Evolutionary conservation across 176 grass and related monocot species (phyloP), one percentile per base, ranked within the genome.

Genomic region (Microstegium vimineum): DNA sequence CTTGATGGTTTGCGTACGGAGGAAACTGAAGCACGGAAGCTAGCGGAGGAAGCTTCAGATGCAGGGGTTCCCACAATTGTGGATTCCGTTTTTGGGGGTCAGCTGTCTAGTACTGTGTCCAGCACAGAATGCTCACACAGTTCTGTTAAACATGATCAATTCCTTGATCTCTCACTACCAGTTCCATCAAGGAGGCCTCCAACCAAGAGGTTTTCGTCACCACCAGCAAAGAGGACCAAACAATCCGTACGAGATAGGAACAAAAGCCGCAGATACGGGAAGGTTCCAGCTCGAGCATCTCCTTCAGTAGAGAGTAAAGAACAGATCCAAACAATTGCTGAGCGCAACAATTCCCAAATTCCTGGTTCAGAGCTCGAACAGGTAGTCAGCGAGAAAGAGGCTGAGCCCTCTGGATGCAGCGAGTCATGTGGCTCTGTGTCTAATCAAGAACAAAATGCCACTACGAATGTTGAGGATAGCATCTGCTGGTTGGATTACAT

Each of bases 91-190:
- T 99, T 99, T 89, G 90, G 87, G 34, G 93, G 96, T 36, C 82
- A 86, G 75, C 77, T 99, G n/a, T 99, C 96, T 54, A 99, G 89
- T 84, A 90, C 87, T n/a, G 85, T 99, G 27, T 89, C 87, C 85
- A 95, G 93, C 83, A 73, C 71, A 31, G 96, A 93, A 76, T 99
- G 96, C 61, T 77, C 90, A 51, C 80, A 94, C 33, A 87, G 89
- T 69, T 99, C 96, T 30, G 73, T 94, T 75, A 90, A 93, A 61
- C 91, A 93, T 42, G 96, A 99, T 62, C 85, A 91, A 15, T 92
- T 99, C 87, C 89, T 99, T 57, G 93, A 95, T 88, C 89, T 99
- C 65, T 99, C 93, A 2, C 69, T 99, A 40, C 93, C 96, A 69
- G 87, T 95, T 79, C 96, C 96, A 82, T 86, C 96, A 72, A 94